Conservation (phyloP, 2,329 filamentous ascomycete species). For the Penicillium aurantiogriseum region DNA sequence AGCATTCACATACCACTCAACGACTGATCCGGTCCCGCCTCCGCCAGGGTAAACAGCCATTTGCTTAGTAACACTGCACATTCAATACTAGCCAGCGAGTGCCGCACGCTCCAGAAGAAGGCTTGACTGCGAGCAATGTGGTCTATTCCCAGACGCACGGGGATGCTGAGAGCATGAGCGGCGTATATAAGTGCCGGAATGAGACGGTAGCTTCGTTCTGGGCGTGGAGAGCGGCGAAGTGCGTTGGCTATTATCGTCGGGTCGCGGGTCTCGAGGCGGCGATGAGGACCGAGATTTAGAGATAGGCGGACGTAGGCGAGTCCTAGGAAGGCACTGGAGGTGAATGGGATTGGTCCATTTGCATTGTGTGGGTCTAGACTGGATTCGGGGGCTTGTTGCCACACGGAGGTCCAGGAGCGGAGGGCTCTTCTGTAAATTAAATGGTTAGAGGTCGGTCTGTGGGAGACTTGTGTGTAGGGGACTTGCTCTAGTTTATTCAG, state of each 20-base stretch:
- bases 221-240: slow-evolving; percentile 58
- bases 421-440: slow-evolving; percentile 29
- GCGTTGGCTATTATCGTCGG: slow-evolving; percentile 60
- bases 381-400: slow-evolving; percentile 38
- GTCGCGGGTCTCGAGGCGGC: slow-evolving; percentile 65
- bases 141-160: slow-evolving; percentile 38
- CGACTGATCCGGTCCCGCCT: slow-evolving; percentile 26
- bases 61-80: slow-evolving; percentile 45
- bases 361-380: slow-evolving; percentile 36
- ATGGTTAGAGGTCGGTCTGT: neutral
- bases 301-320: slow-evolving; percentile 36
- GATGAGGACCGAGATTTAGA: slow-evolving; percentile 57
- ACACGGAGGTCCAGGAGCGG: slow-evolving; percentile 36
- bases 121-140: slow-evolving; percentile 38
- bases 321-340: slow-evolving; percentile 33
- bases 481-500: slow-evolving; percentile 36
- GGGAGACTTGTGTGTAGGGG: neutral
- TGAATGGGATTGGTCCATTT: slow-evolving; percentile 37
- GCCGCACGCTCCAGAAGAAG: slow-evolving; percentile 40
- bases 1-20: slow-evolving; percentile 25
- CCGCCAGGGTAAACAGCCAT: slow-evolving; percentile 43
- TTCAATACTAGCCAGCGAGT: slow-evolving; percentile 38
- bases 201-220: slow-evolving; percentile 59
- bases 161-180: slow-evolving; percentile 65
- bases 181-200: slow-evolving; percentile 66